These are phyloP conservation scores for Pestalotiopsis fici DNA, from an alignment of 2,329 filamentous ascomycete genomes.

Conservation along the genomic window DNA sequence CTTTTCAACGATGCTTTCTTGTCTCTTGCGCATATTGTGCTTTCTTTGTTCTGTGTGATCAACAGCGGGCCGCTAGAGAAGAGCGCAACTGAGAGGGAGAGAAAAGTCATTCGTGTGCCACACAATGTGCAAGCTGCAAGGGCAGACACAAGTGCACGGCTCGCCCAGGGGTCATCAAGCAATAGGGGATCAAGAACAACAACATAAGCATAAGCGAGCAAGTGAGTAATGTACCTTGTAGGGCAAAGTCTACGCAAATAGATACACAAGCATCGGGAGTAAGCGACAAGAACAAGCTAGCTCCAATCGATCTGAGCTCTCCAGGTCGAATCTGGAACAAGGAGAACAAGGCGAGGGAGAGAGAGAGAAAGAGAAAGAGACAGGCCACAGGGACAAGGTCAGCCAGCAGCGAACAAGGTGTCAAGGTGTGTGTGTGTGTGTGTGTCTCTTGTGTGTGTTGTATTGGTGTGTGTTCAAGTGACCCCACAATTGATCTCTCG, in stretches of 20 bases:
- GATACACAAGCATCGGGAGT: neutral
- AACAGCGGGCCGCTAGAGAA: no score
- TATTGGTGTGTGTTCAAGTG: neutral
- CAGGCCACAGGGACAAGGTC: neutral
- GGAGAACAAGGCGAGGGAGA: neutral
- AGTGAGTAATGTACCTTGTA: neutral
- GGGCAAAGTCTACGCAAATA: neutral
- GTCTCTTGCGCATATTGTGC: neutral
- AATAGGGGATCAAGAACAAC: neutral
- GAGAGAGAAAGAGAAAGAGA: neutral
- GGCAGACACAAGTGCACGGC: constrained; percentile 7
- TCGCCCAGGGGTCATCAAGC: neutral
- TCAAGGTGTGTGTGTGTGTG: no score
- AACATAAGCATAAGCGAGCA: constrained; percentile 2
- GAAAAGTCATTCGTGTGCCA: neutral
- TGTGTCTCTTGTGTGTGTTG: no score
- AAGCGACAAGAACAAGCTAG: neutral
- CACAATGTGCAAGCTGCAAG: constrained; percentile 7
- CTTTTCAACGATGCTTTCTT: neutral
- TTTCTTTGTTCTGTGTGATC: neutral
- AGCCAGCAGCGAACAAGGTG: neutral
- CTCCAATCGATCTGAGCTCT: neutral
- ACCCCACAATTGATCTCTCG: constrained; percentile 5
- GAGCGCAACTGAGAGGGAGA: neutral
- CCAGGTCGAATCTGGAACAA: constrained; percentile 9